Evolutionary conservation across 495 filamentous ascomycete genomes (phyloP), one percentile per base, ranked within the genome.

Genomic region (Stereocaulon alpinum): DNA sequence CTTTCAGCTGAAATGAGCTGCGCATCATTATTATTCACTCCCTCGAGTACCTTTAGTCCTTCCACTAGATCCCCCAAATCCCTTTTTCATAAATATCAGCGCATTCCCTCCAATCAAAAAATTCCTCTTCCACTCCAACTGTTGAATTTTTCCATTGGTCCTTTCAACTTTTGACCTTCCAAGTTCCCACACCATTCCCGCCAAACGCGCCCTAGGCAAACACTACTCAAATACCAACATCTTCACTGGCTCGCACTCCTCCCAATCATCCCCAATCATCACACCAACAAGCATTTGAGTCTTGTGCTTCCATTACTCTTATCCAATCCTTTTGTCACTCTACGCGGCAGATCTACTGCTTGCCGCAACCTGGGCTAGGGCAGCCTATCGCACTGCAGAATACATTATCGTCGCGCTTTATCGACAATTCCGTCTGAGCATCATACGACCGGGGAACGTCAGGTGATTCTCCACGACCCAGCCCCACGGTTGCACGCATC

Each of bases 221-320:
- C 48, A 51, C 48, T 51, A 51, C 48, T 34, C 49, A 54, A 45
- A 27, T 29, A 58, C 56, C 58, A 60, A 54, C 58, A 27, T 30
- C 58, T 40, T 56, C 40, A 65, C 53, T 67, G 65, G 65, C 54
- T 65, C 65, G 61, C 63, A 61, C 63, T 52, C 41, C 52, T 64
- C 62, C 63, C 65, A 64, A 67, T 65, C 63, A 62, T 32, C 55
- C 62, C 63, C 65, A 64, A 67, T 65, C 63, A 60, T 32, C 55
- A 58, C 52, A 48, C 51, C 51, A 60, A 49, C 56, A 59, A 56
- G 48, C 59, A 62, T 61, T 32, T 47, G 42, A 41, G 42, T 40
- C 41, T 32, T 40, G 50, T 45, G 34, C n/a, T 22, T 18, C 30
- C 17, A 24, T 58, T 40, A 29, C 27, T 20, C 52, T 20, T 40